Evolutionary conservation across 257 asterid species (phyloP).

Genomic region (Nicotiana knightiana): DNA sequence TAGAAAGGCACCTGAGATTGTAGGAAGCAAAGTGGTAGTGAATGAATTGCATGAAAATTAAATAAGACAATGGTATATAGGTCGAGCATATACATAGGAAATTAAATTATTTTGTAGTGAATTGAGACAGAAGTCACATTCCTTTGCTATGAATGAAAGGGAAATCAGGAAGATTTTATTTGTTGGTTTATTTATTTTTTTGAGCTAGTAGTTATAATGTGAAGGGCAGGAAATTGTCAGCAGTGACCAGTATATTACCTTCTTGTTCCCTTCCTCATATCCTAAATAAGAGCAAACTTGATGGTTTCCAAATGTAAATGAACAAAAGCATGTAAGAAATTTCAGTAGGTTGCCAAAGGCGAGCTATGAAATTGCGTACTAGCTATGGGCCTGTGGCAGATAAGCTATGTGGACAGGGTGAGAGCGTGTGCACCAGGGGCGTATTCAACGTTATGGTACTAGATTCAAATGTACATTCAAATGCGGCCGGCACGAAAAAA

Average conservation of each 20-base stretch:
- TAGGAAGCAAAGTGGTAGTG: constrained; percentile 14
- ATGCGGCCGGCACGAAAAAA: no score
- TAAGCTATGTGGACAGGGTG: no score
- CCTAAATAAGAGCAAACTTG: neutral
- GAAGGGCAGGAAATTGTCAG: neutral
- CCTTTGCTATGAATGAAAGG: neutral
- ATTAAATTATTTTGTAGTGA: constrained; percentile 1
- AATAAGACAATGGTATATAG: constrained; percentile 7
- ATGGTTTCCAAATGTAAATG: neutral
- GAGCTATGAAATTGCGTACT: no score
- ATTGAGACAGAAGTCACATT: neutral
- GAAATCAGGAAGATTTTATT: neutral
- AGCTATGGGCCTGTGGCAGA: no score
- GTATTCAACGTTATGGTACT: no score
- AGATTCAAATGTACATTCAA: no score
- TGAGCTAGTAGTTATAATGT: neutral
- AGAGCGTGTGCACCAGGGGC: no score
- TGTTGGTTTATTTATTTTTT: neutral
- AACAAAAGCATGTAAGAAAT: no score
- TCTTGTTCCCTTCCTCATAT: neutral
- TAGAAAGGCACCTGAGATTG: neutral
- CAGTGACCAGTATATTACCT: neutral
- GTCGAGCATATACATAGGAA: constrained; percentile 2
- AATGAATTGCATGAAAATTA: neutral
- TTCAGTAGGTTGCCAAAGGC: no score